Evolutionary conservation across 2,329 filamentous ascomycete genomes (phyloP).

Genomic region (Diaporthe australafricana): DNA sequence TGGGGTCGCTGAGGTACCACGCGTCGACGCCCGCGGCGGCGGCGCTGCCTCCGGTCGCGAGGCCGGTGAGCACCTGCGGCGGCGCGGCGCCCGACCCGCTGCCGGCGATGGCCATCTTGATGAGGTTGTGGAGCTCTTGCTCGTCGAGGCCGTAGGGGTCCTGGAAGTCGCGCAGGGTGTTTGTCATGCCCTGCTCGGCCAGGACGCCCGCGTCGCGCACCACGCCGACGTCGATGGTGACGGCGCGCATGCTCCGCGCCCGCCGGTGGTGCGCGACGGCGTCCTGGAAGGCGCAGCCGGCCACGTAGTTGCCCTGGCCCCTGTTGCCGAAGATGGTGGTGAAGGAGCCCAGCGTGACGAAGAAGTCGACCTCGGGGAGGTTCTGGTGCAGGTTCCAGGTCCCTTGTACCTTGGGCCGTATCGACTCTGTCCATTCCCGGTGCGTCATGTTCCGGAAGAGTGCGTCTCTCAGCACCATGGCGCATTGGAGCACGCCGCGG

Average conservation of each 20-base stretch:
- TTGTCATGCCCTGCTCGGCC: conserved; percentile 30
- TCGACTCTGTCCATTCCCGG: neutral
- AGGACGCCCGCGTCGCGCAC: conserved; percentile 44
- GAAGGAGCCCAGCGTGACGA: conserved; percentile 1
- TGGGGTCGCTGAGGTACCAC: neutral
- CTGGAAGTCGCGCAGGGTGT: neutral
- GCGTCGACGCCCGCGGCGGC: neutral
- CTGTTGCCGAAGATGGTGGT: neutral
- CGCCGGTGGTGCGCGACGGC: conserved; percentile 40
- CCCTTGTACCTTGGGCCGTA: conserved; percentile 10
- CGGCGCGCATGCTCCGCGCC: conserved; percentile 38
- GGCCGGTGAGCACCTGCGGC: neutral
- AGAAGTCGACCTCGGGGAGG: conserved; percentile 1
- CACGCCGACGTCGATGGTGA: conserved; percentile 41
- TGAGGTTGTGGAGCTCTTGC: neutral
- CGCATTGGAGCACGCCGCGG: neutral
- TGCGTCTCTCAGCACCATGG: neutral
- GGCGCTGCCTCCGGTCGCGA: neutral
- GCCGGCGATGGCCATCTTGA: neutral
- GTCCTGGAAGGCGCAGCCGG: conserved; percentile 50
- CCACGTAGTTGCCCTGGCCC: conserved; percentile 35
- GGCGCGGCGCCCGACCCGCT: neutral
- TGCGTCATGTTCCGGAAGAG: conserved; percentile 19
- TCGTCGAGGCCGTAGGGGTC: neutral
- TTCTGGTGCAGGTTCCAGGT: conserved; percentile 1